Percentiles rank a stretch among this genome's conserved stretches.
phyloP scores from a whole-genome alignment of 1,284 basidiomycete species.

The Apiotrichum veenhuisii region DNA sequence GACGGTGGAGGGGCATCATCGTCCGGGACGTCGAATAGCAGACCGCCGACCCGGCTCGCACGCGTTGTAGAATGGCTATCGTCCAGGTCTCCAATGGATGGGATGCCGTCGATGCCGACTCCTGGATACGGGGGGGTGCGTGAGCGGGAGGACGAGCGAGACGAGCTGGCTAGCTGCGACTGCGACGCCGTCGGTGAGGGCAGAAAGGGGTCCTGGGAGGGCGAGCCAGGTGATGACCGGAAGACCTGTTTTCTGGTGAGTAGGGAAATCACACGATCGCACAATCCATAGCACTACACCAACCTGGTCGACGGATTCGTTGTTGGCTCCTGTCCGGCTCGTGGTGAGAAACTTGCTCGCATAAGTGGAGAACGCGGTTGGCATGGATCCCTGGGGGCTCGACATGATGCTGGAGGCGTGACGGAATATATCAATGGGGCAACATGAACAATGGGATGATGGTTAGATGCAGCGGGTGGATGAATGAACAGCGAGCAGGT shows the following conservation, averaged over 20 bases:
- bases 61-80: constrained; percentile 1
- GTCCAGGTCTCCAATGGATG: constrained; percentile 33
- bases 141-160: constrained; percentile 24
- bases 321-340: constrained; percentile 13
- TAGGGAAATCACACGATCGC: too few relatives aligned
- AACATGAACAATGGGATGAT: background rate
- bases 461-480: too few relatives aligned
- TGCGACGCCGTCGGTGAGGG: constrained; percentile 33
- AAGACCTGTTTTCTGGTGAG: constrained; percentile 28
- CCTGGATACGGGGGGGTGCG: constrained; percentile 43
- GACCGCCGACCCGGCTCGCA: constrained; percentile 27
- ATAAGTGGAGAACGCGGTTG: constrained; percentile 39
- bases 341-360: constrained; percentile 40
- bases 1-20: background rate
- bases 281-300: too few relatives aligned
- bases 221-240: constrained; percentile 37
- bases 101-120: constrained; percentile 38
- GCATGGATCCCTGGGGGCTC: background rate
- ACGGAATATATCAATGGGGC: background rate
- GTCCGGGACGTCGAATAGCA: constrained; percentile 26
- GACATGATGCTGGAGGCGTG: background rate
- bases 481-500: too few relatives aligned
- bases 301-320: constrained; percentile 18
- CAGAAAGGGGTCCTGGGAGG: constrained; percentile 43
- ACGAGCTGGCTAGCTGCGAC: constrained; percentile 31